Evolutionary conservation across 176 grass and related monocot species (phyloP).

Genomic region (Musa schizocarpa): DNA sequence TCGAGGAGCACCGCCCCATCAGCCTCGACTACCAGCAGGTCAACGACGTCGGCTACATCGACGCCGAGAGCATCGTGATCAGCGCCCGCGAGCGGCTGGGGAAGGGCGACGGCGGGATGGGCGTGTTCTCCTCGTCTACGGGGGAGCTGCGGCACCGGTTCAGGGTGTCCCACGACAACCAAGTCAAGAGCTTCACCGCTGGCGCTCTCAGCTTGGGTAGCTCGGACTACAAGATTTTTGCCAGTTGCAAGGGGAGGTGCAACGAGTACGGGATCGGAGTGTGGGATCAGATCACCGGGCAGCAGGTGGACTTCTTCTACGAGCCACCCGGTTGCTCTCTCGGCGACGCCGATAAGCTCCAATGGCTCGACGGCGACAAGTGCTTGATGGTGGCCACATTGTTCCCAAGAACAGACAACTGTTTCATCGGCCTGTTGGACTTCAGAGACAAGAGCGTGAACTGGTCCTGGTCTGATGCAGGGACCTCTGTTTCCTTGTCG

Average conservation of each 20-base stretch:
- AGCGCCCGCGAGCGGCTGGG: conserved; percentile 63
- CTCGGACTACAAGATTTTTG: conserved; percentile 40
- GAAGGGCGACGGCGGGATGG: conserved; percentile 61
- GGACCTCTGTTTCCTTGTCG: conserved; percentile 34
- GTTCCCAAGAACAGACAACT: conserved; percentile 80
- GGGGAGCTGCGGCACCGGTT: conserved; percentile 70
- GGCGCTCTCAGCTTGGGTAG: conserved; percentile 56
- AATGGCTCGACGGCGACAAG: conserved; percentile 55
- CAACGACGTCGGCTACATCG: conserved; percentile 84
- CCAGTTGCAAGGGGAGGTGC: conserved; percentile 79
- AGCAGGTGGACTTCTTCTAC: conserved; percentile 89
- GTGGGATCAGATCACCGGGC: conserved; percentile 69
- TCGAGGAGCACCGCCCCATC: conserved; percentile 63
- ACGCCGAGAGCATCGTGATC: conserved; percentile 52
- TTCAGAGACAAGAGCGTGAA: conserved; percentile 60
- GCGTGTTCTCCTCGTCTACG: conserved; percentile 54
- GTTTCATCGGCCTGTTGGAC: conserved; percentile 80
- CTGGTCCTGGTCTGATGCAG: conserved; percentile 89
- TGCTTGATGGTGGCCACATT: conserved; percentile 79
- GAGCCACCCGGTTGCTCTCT: conserved; percentile 47
- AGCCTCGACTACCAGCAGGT: conserved; percentile 67
- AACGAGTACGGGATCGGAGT: conserved; percentile 92
- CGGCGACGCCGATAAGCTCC: conserved; percentile 91
- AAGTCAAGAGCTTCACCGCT: conserved; percentile 74
- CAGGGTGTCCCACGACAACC: conserved; percentile 34